Conservation (phyloP, 169 alveolate genomes). For the Perkinsus chesapeaki region DNA sequence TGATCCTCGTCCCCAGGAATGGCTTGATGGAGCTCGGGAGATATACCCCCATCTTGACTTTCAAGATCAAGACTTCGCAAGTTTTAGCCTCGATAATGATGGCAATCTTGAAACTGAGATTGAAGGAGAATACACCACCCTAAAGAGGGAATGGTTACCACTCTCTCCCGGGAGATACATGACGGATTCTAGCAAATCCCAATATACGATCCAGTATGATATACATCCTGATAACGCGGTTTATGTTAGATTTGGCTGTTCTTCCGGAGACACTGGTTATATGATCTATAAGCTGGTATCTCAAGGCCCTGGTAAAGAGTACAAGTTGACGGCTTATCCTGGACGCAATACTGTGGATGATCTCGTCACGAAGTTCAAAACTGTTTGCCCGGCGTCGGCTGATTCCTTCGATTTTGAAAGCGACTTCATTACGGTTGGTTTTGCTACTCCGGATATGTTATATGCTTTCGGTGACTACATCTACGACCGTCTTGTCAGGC, state of each 20-base stretch:
- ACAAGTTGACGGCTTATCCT: neutral
- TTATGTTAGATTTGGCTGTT: neutral
- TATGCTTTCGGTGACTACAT: neutral
- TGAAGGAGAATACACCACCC: neutral
- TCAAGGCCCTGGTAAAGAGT: neutral
- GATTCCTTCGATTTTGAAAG: neutral
- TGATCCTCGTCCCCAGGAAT: neutral
- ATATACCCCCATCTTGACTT: neutral
- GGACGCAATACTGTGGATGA: neutral
- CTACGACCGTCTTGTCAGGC: neutral
- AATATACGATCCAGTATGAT: neutral
- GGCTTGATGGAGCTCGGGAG: too few species aligned
- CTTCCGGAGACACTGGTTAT: neutral
- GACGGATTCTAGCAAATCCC: neutral
- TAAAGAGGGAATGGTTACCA: neutral
- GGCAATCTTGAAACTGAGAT: neutral
- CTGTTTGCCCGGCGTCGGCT: neutral
- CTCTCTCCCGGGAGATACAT: neutral
- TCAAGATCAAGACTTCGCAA: neutral
- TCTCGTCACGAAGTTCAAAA: neutral
- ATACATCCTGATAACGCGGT: neutral
- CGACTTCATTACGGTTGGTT: neutral
- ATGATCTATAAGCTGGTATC: neutral
- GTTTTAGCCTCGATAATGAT: neutral
- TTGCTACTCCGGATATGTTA: neutral